Evolutionary conservation across 495 filamentous ascomycete genomes (phyloP).

Genomic region (Neurospora sublineolata): DNA sequence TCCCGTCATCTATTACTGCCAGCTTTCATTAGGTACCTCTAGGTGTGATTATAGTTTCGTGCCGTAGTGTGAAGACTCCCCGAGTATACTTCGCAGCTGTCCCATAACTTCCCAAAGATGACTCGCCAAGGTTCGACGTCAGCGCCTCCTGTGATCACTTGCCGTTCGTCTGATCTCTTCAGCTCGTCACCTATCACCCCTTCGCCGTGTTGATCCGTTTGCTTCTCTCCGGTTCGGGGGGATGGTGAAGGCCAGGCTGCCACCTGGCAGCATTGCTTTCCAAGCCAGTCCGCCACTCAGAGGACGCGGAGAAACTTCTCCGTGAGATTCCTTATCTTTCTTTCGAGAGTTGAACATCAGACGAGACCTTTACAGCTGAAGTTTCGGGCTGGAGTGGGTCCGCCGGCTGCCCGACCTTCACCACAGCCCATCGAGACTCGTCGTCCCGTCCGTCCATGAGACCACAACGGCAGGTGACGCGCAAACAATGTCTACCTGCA

Average conservation of each 20-base stretch:
- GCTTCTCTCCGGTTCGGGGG: not conserved
- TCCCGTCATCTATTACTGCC: not conserved
- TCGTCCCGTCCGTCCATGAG: not conserved
- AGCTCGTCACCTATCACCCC: not conserved
- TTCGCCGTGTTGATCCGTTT: not conserved
- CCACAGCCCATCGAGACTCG: not conserved
- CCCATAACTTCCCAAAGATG: not conserved
- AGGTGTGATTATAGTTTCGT: not conserved
- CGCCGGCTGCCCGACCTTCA: not conserved
- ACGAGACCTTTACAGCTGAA: not conserved
- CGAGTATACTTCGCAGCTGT: not conserved
- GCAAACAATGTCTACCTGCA: not conserved
- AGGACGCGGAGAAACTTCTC: not conserved
- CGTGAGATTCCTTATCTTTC: not conserved
- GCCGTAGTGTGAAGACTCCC: not conserved
- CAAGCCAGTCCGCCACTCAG: not conserved
- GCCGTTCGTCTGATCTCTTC: not conserved
- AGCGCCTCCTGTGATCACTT: not conserved
- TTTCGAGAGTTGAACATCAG: not conserved
- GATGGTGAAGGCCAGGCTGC: not conserved
- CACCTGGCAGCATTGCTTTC: not conserved
- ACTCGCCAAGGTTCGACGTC: not conserved
- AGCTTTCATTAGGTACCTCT: not conserved
- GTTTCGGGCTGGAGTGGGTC: not conserved
- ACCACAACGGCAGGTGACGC: not conserved